Conservation (phyloP, 2,329 filamentous ascomycete species). For the Aureobasidium vineae region DNA sequence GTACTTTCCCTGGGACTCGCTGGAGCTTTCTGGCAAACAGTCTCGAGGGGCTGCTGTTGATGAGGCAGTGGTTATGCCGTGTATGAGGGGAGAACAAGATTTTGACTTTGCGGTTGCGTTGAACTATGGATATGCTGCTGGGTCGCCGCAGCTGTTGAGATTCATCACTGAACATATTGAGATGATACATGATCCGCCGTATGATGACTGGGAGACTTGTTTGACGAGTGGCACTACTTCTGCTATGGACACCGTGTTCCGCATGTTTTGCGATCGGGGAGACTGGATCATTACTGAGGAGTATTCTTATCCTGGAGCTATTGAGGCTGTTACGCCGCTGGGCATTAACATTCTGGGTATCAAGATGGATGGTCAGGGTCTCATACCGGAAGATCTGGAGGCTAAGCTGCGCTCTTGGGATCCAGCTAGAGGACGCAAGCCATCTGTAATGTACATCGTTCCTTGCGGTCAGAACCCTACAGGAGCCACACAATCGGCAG, state of each 20-base stretch:
- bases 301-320: conserved; percentile 35
- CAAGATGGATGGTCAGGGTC: conserved; percentile 36
- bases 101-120: conserved; percentile 33
- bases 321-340: conserved; percentile 33
- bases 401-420: conserved; percentile 35
- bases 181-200: conserved; percentile 37
- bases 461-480: conserved; percentile 38
- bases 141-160: conserved; percentile 33
- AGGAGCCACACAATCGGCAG: conserved; percentile 33
- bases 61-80: conserved; percentile 11
- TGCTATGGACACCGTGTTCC: conserved; percentile 37
- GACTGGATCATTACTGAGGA: conserved; percentile 33
- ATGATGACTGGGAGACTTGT: conserved; percentile 36
- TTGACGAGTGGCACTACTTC: conserved; percentile 37
- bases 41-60: background rate
- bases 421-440: conserved; percentile 30
- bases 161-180: conserved; percentile 36
- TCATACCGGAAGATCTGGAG: conserved; percentile 34
- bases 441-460: conserved; percentile 36
- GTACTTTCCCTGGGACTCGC: conserved; percentile 28
- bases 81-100: conserved; percentile 9
- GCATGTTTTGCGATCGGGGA: conserved; percentile 35
- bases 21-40: conserved; percentile 19
- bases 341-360: conserved; percentile 34
- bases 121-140: conserved; percentile 35